A percentile compares a stretch with the other conserved stretches of the same genome.
Conservation (phyloP, 2,329 filamentous ascomycete species). For the Botrytis tulipae region DNA sequence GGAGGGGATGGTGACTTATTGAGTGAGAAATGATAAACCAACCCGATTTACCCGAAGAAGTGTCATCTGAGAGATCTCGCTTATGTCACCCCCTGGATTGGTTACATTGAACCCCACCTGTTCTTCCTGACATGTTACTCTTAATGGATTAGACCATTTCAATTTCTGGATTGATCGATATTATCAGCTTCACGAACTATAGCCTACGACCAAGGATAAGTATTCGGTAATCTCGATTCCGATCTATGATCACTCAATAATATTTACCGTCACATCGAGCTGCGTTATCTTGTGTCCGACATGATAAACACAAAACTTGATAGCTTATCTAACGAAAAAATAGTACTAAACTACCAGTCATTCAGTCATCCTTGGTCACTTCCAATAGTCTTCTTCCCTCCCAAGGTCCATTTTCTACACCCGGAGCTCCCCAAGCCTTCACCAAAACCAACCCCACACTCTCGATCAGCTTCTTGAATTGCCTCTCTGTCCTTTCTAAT, state of each 20-base stretch:
- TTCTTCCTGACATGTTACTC: not conserved
- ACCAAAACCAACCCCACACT: not conserved
- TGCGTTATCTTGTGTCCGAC: not conserved
- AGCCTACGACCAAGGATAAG: not conserved
- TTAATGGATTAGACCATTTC: not conserved
- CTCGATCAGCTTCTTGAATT: constrained; percentile 8
- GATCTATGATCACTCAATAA: not conserved
- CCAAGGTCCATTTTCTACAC: not conserved
- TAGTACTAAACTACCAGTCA: no score
- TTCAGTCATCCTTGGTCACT: not conserved
- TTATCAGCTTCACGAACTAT: not conserved
- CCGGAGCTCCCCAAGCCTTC: not conserved
- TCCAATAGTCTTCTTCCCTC: constrained; percentile 17
- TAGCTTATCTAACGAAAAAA: not conserved
- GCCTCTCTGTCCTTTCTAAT: constrained; percentile 3
- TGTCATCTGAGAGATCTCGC: not conserved
- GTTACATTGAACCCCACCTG: not conserved
- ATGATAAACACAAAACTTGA: not conserved
- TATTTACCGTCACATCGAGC: not conserved
- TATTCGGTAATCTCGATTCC: not conserved
- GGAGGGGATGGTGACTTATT: not conserved
- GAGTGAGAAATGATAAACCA: not conserved
- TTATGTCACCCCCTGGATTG: not conserved
- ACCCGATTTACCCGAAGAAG: not conserved
- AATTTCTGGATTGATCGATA: not conserved